Conservation (phyloP, 2,329 filamentous ascomycete genomes). For the Hortaea sp. region DNA sequence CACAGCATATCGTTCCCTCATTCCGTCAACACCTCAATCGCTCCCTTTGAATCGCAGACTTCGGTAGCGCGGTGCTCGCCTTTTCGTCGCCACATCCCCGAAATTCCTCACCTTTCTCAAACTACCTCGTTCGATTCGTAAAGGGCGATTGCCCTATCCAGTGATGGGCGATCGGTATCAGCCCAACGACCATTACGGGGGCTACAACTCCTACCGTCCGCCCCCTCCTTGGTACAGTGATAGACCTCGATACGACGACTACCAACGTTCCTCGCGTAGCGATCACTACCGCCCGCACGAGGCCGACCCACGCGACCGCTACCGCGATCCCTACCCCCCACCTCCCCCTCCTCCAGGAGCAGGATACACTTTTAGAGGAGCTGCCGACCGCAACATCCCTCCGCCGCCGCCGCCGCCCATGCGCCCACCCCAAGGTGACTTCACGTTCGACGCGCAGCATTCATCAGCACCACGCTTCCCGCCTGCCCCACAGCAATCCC, state of each 20-base stretch:
- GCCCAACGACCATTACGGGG: not conserved
- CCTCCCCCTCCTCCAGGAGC: not conserved
- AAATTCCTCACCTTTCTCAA: too few species aligned
- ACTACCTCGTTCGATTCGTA: too few species aligned
- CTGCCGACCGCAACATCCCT: constrained; percentile 7
- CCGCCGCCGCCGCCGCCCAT: not conserved
- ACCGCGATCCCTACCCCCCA: not conserved
- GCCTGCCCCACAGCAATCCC: constrained; percentile 6
- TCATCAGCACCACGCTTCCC: constrained; percentile 14
- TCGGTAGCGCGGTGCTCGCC: too few species aligned
- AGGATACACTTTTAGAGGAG: constrained; percentile 17
- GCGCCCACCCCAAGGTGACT: constrained; percentile 11
- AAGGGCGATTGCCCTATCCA: not conserved
- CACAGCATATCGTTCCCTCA: too few species aligned
- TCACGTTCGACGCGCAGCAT: constrained; percentile 15
- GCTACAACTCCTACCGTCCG: too few species aligned
- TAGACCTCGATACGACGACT: not conserved
- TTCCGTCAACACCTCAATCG: too few species aligned
- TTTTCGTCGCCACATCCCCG: too few species aligned
- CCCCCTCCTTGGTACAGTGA: not conserved
- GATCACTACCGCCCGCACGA: not conserved
- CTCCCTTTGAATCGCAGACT: too few species aligned
- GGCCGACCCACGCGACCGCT: not conserved
- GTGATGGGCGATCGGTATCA: constrained; percentile 4
- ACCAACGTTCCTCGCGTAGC: not conserved